Conservation (phyloP, 345 rosid species). For the Viola odorata region DNA sequence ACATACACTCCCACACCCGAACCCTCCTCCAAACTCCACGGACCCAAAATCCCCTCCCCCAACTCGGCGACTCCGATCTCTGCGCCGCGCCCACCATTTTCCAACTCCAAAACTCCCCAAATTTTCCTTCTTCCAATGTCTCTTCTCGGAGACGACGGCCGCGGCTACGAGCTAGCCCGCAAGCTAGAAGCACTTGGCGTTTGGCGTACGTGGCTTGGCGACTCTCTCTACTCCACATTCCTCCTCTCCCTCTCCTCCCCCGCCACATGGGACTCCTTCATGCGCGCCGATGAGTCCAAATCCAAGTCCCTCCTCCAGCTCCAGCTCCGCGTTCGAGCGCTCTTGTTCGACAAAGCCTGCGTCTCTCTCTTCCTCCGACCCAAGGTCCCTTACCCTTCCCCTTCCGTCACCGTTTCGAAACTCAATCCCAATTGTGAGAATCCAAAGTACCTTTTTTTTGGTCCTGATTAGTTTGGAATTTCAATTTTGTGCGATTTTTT, state of each 20-base stretch:
- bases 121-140: conserved; percentile 33
- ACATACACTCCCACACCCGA: no score
- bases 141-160: conserved; percentile 86
- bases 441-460: background rate
- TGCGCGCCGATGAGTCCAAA: conserved; percentile 65
- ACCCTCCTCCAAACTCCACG: no score
- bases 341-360: conserved; percentile 76
- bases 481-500: background rate
- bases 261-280: conserved; percentile 69
- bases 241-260: conserved; percentile 56
- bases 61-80: no score
- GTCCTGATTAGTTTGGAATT: background rate
- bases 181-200: conserved; percentile 65
- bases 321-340: conserved; percentile 89
- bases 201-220: conserved; percentile 92
- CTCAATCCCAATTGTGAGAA: conserved; percentile 64
- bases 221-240: conserved; percentile 47
- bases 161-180: conserved; percentile 77
- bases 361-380: conserved; percentile 60
- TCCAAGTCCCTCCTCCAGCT: conserved; percentile 79
- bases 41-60: no score
- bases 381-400: conserved; percentile 4
- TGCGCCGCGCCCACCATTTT: no score
- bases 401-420: conserved; percentile 53
- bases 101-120: no score